Base-by-base conservation (phyloP, 2,329 filamentous ascomycete genomes). In the Pyricularia grisea region DNA sequence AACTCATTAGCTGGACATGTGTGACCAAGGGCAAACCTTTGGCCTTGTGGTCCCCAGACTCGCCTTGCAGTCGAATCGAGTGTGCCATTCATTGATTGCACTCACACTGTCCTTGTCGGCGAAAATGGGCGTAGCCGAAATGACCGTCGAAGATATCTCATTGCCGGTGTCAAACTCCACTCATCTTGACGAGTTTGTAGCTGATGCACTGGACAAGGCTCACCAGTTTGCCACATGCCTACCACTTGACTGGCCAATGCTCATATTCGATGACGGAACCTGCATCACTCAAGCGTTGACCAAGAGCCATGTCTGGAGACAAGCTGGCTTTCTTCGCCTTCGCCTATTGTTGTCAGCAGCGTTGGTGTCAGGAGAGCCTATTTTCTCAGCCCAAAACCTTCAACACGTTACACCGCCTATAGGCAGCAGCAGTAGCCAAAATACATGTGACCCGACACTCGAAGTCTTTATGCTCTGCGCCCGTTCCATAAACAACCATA, bases 1-100 rank as follows among this genome's bases (percentile, higher is more conserved):
- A n/a, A 68, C 23, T 31, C 10, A 1, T 4, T 42, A 82, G 81
- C 75, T 83, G 28, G 81, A 83, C 69, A 78, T 82, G 4, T 80
- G 77, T 63, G 81, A 82, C 60, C 72, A 78, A 36, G 74, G 74
- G 0, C 80, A 81, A 65, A 75, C 77, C 0, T 82, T 82, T 70
- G 80, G 81, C 0, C 77, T 81, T 10, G 70, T 76, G 12, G 76
- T 78, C 0, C 74, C 79, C 0, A 73, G 75, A 11, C 70, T 79
- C 12, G 74, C 76, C 6, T 72, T 74, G 65, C 70, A 73, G 42
- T 76, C 74, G 0, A 68, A 70, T 6, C 55, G 70, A 0, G 71
- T 78, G 6, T 42, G 33, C 65, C 5, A 25, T 23, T 33, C 65
- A 14, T n/a, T 66, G 31, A 2, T 66, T 20, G n/a, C 42, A 10